Conservation (phyloP, 352 stramenopile species). For the Nothophytophthora sp. region DNA sequence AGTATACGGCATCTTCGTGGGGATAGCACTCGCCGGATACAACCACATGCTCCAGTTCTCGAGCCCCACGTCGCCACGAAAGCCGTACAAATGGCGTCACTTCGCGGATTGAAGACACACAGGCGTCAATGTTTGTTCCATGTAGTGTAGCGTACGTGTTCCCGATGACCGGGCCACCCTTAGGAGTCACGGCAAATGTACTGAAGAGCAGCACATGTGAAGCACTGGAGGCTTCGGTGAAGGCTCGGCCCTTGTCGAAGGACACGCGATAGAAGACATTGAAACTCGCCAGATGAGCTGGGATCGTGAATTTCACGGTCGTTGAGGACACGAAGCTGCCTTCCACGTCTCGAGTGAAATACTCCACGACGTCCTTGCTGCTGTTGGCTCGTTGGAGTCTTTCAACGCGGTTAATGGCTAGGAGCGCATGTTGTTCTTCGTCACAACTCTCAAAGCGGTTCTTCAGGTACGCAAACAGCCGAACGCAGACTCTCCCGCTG, state of each 20-base stretch:
- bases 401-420: conserved; percentile 31
- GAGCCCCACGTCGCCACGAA: conserved; percentile 55
- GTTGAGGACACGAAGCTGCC: conserved; percentile 40
- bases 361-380: conserved; percentile 32
- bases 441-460: conserved; percentile 21
- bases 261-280: conserved; percentile 68
- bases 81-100: conserved; percentile 43
- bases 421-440: conserved; percentile 32
- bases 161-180: conserved; percentile 61
- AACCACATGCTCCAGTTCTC: conserved; percentile 62
- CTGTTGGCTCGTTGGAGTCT: conserved; percentile 22
- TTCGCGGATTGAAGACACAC: conserved; percentile 28
- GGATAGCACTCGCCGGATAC: conserved; percentile 63
- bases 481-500: conserved; percentile 32
- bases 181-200: conserved; percentile 44
- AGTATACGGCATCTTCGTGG: conserved; percentile 66
- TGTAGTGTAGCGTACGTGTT: conserved; percentile 71
- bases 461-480: conserved; percentile 50
- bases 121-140: conserved; percentile 60
- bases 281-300: conserved; percentile 54
- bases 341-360: conserved; percentile 38
- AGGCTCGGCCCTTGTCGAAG: conserved; percentile 47
- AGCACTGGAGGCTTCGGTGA: conserved; percentile 34
- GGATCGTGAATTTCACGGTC: conserved; percentile 40
- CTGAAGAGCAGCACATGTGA: conserved; percentile 61